Conservation (phyloP, 2,329 filamentous ascomycete genomes). For the Macrophomina phaseolina region DNA sequence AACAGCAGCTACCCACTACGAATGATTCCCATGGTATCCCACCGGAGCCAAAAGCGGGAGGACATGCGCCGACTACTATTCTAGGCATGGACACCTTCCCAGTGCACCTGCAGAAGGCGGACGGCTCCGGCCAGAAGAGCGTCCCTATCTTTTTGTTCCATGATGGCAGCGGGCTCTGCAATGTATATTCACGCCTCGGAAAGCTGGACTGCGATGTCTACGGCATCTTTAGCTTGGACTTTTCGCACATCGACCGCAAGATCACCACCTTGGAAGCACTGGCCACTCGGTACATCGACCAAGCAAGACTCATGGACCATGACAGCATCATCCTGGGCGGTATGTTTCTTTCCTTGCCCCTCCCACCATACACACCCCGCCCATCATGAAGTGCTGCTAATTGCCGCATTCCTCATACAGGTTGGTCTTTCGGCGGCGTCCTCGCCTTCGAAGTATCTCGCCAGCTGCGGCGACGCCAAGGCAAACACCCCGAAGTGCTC, state of each 20-base stretch:
- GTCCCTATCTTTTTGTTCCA: slow-evolving; percentile 56
- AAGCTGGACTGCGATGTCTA: slow-evolving; percentile 29
- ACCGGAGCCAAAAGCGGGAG: neutral
- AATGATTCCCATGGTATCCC: neutral
- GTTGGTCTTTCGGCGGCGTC: slow-evolving; percentile 30
- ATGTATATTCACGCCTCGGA: slow-evolving; percentile 33
- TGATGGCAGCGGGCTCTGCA: slow-evolving; percentile 53
- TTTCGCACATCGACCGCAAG: slow-evolving; percentile 27
- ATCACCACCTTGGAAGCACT: neutral
- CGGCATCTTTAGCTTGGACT: slow-evolving; percentile 33
- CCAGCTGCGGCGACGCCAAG: neutral
- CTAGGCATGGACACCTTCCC: neutral
- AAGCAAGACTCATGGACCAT: neutral
- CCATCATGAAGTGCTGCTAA: neutral
- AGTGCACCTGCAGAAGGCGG: neutral
- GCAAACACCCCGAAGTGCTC: neutral
- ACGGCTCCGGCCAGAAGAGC: too few species aligned
- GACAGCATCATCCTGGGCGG: neutral
- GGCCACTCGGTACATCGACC: neutral
- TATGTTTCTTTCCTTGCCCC: neutral
- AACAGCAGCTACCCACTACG: neutral
- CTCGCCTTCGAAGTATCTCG: slow-evolving; percentile 28
- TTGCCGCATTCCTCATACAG: neutral
- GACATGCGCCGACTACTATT: too few species aligned
- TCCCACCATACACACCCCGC: neutral